Percentiles rank a stretch among this genome's conserved stretches.
phyloP scores from a whole-genome alignment of 768 basidiomycete genomes.

The Tricholomella constricta region DNA sequence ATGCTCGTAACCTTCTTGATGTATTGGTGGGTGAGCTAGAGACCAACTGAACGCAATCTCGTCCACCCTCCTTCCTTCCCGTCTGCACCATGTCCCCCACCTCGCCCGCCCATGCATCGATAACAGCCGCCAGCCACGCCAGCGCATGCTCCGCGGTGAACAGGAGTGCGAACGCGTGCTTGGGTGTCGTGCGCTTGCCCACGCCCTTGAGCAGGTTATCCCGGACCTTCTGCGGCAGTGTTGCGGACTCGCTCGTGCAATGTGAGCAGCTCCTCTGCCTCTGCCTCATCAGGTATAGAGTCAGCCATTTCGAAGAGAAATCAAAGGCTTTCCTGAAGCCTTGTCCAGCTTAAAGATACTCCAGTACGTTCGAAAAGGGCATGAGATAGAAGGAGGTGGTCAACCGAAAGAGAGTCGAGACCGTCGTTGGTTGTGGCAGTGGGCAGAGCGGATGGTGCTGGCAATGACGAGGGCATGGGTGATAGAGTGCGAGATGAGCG shows the following conservation, averaged over 20 bases:
- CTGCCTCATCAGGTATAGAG: constrained; percentile 47
- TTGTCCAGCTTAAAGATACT: constrained; percentile 93
- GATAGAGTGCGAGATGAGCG: constrained; percentile 35
- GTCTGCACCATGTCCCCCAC: constrained; percentile 67
- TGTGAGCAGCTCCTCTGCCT: constrained; percentile 60
- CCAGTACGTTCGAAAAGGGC: constrained; percentile 87
- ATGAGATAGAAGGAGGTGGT: constrained; percentile 71
- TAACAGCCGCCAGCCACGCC: constrained; percentile 50
- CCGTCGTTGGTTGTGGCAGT: constrained; percentile 44
- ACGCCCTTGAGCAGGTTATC: constrained; percentile 75
- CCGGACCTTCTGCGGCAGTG: constrained; percentile 63
- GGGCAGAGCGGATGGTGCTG: constrained; percentile 42
- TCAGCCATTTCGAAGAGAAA: constrained; percentile 77
- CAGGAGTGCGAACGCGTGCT: constrained; percentile 69
- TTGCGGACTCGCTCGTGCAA: constrained; percentile 81
- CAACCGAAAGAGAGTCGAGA: constrained; percentile 66
- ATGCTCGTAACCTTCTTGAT: no score
- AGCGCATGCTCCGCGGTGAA: constrained; percentile 66
- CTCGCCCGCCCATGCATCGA: constrained; percentile 73
- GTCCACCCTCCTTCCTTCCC: constrained; percentile 63
- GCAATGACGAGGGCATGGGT: constrained; percentile 47
- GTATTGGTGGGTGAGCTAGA: no score
- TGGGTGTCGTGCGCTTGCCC: constrained; percentile 63
- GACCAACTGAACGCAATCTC: constrained; percentile 64
- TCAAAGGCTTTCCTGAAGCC: constrained; percentile 87